Evolutionary conservation across 148 eudicot species (phyloP).

Genomic region (Arbutus unedo): DNA sequence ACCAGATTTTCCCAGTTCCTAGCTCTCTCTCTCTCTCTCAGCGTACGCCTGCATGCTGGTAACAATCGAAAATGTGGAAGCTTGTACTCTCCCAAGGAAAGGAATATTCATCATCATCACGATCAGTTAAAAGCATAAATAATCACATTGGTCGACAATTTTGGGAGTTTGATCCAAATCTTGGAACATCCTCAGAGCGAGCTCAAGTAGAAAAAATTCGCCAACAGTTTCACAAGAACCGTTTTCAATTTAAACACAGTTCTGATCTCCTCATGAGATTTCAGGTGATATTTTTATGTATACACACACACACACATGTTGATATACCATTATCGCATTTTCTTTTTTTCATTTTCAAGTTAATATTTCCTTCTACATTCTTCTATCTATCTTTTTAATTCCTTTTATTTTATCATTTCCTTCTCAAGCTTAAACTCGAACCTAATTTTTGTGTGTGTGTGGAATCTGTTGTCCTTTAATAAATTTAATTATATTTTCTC

Average conservation of each 20-base stretch:
- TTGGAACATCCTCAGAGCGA: constrained; percentile 21
- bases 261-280: constrained; percentile 36
- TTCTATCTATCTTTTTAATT: background rate
- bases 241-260: constrained; percentile 31
- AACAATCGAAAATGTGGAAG: constrained; percentile 30
- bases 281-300: constrained; percentile 18
- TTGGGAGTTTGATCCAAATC: constrained; percentile 31
- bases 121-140: constrained; percentile 25
- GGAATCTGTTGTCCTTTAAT: no score
- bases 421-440: no score
- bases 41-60: no score
- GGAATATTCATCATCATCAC: background rate
- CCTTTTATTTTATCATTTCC: no score
- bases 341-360: background rate
- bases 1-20: no score
- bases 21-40: no score
- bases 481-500: no score
- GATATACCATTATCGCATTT: background rate
- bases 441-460: no score
- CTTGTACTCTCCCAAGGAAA: constrained; percentile 24
- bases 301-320: no score
- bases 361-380: no score
- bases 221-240: constrained; percentile 19
- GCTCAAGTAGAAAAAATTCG: constrained; percentile 22
- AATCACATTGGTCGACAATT: constrained; percentile 31